A percentile compares a stretch with the other conserved stretches of the same genome.
phyloP scores from a whole-genome alignment of 805 yeast species.

The Tetrapisispora iriomotensis region DNA sequence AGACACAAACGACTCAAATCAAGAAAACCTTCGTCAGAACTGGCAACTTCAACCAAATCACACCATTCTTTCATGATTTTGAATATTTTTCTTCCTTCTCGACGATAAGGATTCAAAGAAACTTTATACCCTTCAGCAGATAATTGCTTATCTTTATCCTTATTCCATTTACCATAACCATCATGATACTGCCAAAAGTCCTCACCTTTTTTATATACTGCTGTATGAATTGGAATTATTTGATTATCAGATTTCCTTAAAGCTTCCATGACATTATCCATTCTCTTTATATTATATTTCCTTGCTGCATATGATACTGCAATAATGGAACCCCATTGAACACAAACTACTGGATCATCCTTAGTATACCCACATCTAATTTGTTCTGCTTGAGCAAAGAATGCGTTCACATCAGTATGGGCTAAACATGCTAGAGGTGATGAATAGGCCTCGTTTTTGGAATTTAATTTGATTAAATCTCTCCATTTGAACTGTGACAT shows the following conservation, averaged over 20 bases:
- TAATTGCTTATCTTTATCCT: conserved; percentile 37
- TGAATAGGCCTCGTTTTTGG: conserved; percentile 38
- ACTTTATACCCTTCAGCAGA: conserved; percentile 73
- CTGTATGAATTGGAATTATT: conserved; percentile 78
- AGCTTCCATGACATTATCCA: conserved; percentile 65
- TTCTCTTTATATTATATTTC: conserved; percentile 66
- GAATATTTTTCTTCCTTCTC: conserved; percentile 76
- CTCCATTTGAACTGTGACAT: conserved; percentile 40
- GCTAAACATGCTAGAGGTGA: conserved; percentile 73
- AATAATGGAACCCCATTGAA: conserved; percentile 83
- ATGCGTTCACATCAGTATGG: conserved; percentile 88
- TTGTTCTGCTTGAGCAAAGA: conserved; percentile 91
- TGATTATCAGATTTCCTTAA: conserved; percentile 58
- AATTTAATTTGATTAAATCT: conserved; percentile 41
- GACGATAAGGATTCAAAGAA: conserved; percentile 79
- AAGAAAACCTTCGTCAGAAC: conserved; percentile 87
- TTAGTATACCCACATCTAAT: conserved; percentile 53
- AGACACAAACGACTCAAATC: conserved; percentile 68
- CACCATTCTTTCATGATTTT: conserved; percentile 52
- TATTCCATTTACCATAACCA: conserved; percentile 27
- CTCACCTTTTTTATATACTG: conserved; percentile 84
- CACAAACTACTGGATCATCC: conserved; percentile 83
- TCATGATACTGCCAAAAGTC: conserved; percentile 67
- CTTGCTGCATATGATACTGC: conserved; percentile 91
- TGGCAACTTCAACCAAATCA: conserved; percentile 77